phyloP scores from a whole-genome alignment of 345 rosid species.

The Lumnitzera littorea region DNA sequence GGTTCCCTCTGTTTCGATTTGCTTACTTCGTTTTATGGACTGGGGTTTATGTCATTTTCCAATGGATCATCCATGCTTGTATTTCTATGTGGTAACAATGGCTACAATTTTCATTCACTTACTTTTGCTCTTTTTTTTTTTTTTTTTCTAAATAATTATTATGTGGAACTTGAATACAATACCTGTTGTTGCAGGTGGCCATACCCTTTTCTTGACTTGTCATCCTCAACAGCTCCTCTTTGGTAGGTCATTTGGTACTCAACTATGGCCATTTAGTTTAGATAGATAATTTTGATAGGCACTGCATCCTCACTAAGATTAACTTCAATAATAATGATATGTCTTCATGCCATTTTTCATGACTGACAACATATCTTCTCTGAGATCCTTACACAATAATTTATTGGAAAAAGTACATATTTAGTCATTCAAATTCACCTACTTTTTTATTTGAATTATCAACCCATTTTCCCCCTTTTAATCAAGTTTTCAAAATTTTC shows the following conservation, averaged over 20 bases:
- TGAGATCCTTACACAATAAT: too few relatives aligned
- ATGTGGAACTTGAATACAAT: constrained; percentile 3
- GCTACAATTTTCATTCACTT: background rate
- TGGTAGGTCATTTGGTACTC: constrained; percentile 40
- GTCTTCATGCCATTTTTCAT: too few relatives aligned
- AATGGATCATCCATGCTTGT: constrained; percentile 90
- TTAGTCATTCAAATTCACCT: too few relatives aligned
- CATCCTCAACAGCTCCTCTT: constrained; percentile 60
- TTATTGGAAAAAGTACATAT: too few relatives aligned
- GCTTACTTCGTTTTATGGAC: constrained; percentile 79
- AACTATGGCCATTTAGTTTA: background rate
- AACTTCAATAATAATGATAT: too few relatives aligned
- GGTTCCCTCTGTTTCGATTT: constrained; percentile 76
- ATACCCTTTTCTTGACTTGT: constrained; percentile 79
- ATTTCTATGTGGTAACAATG: constrained; percentile 56
- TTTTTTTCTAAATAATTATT: background rate
- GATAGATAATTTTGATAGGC: background rate
- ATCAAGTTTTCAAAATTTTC: too few relatives aligned
- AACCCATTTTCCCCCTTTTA: too few relatives aligned
- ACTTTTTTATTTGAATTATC: too few relatives aligned
- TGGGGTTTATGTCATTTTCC: constrained; percentile 52
- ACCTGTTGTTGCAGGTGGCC: constrained; percentile 75
- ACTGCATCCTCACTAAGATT: background rate
- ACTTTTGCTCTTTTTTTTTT: background rate
- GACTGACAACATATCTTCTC: too few relatives aligned